A percentile compares a stretch with the other conserved stretches of the same genome.
phyloP scores from a whole-genome alignment of 106 monocot genomes.

The Narthecium ossifragum region DNA sequence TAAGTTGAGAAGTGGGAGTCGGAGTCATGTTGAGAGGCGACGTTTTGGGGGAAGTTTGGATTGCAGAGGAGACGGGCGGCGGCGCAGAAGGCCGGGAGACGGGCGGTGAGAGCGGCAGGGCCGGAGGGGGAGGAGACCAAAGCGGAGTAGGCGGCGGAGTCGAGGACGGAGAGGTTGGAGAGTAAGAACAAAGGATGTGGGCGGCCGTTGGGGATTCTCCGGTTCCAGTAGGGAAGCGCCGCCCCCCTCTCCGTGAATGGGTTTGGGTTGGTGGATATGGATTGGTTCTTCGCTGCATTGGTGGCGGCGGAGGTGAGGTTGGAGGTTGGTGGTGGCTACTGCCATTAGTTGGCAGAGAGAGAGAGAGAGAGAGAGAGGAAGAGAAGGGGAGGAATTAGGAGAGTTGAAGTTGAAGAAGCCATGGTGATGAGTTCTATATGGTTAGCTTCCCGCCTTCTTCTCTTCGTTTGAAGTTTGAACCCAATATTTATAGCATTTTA shows the following conservation, averaged over 20 bases:
- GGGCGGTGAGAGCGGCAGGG: slow-evolving; percentile 16
- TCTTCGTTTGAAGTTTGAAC: too few species aligned
- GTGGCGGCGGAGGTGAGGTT: slow-evolving; percentile 3
- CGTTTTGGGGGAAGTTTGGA: slow-evolving; percentile 6
- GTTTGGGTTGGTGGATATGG: background rate
- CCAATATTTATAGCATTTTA: too few species aligned
- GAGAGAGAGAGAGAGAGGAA: slow-evolving; percentile 10
- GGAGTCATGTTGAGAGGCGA: slow-evolving; percentile 3
- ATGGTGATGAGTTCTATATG: too few species aligned
- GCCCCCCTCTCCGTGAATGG: slow-evolving; percentile 63
- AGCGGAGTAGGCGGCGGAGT: slow-evolving; percentile 30
- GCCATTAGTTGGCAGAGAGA: background rate
- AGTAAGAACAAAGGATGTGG: slow-evolving; percentile 65
- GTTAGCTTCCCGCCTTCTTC: too few species aligned
- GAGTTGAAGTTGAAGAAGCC: too few species aligned
- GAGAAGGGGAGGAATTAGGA: background rate
- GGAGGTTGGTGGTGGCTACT: background rate
- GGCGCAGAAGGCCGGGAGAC: slow-evolving; percentile 53
- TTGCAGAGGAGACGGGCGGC: slow-evolving; percentile 41
- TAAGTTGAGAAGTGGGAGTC: slow-evolving; percentile 42
- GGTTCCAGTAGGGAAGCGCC: slow-evolving; percentile 69
- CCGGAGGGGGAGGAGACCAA: slow-evolving; percentile 31
- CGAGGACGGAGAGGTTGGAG: slow-evolving; percentile 58
- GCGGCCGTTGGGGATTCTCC: slow-evolving; percentile 40
- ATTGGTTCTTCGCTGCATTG: background rate